phyloP scores from a whole-genome alignment of 805 yeast genomes.

The Candida dajiaensis region DNA sequence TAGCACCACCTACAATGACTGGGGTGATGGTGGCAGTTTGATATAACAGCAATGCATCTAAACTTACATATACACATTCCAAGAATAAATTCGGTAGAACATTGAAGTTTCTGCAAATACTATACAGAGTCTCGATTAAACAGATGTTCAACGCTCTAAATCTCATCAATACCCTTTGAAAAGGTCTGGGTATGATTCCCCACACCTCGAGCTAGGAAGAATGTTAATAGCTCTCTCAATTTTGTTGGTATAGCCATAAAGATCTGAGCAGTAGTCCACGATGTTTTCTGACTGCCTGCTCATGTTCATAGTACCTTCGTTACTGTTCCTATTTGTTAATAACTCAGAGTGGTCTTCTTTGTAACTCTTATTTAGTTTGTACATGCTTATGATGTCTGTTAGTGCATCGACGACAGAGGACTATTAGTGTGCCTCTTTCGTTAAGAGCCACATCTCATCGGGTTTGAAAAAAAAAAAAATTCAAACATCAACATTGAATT shows the following conservation, averaged over 20 bases:
- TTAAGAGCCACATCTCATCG: not conserved
- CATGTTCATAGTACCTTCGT: not conserved
- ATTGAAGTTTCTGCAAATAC: too few species aligned
- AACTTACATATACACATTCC: not conserved
- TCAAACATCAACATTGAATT: not conserved
- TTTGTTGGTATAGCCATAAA: too few species aligned
- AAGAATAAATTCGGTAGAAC: too few species aligned
- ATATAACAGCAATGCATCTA: slow-evolving; percentile 2
- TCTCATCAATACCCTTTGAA: too few species aligned
- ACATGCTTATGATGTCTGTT: not conserved
- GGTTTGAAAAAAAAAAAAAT: not conserved
- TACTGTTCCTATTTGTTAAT: not conserved
- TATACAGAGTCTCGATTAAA: too few species aligned
- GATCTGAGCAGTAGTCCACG: too few species aligned
- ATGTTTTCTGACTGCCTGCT: not conserved
- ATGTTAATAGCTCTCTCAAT: too few species aligned
- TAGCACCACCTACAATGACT: slow-evolving; percentile 4
- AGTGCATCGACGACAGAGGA: too few species aligned
- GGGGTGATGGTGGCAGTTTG: slow-evolving; percentile 14
- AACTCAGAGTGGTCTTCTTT: not conserved
- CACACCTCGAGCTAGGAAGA: too few species aligned
- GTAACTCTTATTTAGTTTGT: not conserved
- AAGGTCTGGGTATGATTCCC: too few species aligned
- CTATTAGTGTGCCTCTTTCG: too few species aligned
- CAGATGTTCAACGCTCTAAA: too few species aligned